These are phyloP conservation scores for Boletus speciosus DNA, from an alignment of 768 basidiomycete species.

Conservation along the genomic window DNA sequence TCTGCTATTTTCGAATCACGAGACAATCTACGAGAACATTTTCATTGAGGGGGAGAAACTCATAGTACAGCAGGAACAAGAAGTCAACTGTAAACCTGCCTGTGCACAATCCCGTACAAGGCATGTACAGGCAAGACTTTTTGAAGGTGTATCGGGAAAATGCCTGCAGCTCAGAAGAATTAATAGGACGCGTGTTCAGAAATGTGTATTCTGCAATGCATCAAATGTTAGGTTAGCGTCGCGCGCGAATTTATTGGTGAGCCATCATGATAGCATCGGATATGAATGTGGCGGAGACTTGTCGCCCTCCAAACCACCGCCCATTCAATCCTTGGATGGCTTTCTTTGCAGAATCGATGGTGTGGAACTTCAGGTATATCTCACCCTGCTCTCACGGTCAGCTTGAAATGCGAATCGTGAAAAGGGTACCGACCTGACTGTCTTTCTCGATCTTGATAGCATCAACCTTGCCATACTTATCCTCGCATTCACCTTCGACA, in stretches of 20 bases:
- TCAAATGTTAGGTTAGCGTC: constrained; percentile 26
- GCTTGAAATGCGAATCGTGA: background rate
- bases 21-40: constrained; percentile 33
- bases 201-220: constrained; percentile 28
- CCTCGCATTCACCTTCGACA: constrained; percentile 90
- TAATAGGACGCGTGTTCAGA: constrained; percentile 23
- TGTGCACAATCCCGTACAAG: constrained; percentile 31
- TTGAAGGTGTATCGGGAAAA: constrained; percentile 29
- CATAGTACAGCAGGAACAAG: constrained; percentile 28
- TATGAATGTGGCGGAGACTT: constrained; percentile 83
- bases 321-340: constrained; percentile 91
- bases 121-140: constrained; percentile 31
- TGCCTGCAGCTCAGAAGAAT: constrained; percentile 33
- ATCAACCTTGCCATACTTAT: constrained; percentile 83
- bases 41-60: constrained; percentile 33
- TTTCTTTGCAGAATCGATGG: constrained; percentile 73
- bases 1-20: constrained; percentile 20
- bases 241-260: constrained; percentile 53
- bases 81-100: constrained; percentile 39
- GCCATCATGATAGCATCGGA: constrained; percentile 94
- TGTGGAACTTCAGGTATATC: constrained; percentile 91
- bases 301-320: constrained; percentile 94
- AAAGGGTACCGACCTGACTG: constrained; percentile 62
- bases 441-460: constrained; percentile 94
- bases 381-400: constrained; percentile 64